Percentiles rank a stretch among this genome's conserved stretches.
These are phyloP conservation scores for Acacia melanoxylon DNA, from an alignment of 306 rosid species.

Conservation along the genomic window DNA sequence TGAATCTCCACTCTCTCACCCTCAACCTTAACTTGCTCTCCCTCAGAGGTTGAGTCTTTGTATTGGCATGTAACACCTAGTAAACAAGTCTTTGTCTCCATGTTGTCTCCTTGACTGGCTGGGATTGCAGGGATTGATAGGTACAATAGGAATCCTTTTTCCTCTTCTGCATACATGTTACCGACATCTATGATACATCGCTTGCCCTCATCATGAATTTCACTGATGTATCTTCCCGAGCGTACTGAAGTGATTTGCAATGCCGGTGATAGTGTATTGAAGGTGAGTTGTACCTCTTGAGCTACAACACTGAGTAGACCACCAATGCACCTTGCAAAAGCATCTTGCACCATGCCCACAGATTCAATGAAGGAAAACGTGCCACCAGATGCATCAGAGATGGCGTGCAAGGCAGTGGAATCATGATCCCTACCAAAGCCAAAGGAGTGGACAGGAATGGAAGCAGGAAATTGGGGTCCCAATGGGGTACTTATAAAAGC, in stretches of 20 bases:
- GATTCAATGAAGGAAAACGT: conserved; percentile 68
- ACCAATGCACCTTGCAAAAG: conserved; percentile 76
- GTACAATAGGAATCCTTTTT: conserved; percentile 52
- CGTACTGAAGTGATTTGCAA: conserved; percentile 47
- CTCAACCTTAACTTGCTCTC: conserved; percentile 29
- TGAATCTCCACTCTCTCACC: conserved; percentile 45
- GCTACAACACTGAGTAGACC: conserved; percentile 68
- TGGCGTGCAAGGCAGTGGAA: conserved; percentile 49
- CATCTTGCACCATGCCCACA: conserved; percentile 62
- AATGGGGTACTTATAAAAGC: conserved; percentile 21
- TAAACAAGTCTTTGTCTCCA: conserved; percentile 42
- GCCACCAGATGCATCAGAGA: conserved; percentile 62
- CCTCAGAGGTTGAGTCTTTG: conserved; percentile 49
- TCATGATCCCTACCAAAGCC: conserved; percentile 72
- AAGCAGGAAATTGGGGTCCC: conserved; percentile 41
- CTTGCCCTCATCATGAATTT: conserved; percentile 34
- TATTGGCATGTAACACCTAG: conserved; percentile 46
- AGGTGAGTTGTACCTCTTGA: conserved; percentile 48
- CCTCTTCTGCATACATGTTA: conserved; percentile 67
- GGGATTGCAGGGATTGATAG: conserved; percentile 44
- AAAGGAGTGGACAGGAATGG: conserved; percentile 64
- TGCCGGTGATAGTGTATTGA: conserved; percentile 39
- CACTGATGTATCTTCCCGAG: conserved; percentile 55
- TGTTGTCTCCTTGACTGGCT: conserved; percentile 9
- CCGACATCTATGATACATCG: conserved; percentile 51